Conservation (phyloP, 495 filamentous ascomycete genomes). For the Aspergillus bridgeri region DNA sequence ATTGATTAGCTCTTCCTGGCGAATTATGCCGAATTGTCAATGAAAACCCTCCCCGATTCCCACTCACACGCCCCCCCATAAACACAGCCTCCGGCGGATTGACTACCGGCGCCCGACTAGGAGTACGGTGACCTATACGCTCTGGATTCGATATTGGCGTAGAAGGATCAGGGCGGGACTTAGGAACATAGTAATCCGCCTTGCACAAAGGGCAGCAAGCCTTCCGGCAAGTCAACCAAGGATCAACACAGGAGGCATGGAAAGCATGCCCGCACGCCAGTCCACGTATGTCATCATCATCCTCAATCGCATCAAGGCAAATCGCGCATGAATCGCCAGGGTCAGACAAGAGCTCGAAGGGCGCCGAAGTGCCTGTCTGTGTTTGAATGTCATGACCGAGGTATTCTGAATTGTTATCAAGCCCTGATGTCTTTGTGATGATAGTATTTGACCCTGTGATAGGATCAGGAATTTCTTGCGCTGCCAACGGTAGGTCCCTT, state of each 20-base stretch:
- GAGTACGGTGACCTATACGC: constrained; percentile 25
- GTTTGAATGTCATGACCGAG: constrained; percentile 80
- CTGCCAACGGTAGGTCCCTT: neutral
- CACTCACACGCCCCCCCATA: constrained; percentile 20
- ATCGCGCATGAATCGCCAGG: constrained; percentile 97
- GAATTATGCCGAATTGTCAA: constrained; percentile 8
- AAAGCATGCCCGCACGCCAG: constrained; percentile 96
- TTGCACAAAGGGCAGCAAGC: constrained; percentile 98
- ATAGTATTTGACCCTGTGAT: neutral
- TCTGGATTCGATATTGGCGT: constrained; percentile 26
- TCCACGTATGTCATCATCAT: constrained; percentile 92
- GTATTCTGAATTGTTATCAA: constrained; percentile 38
- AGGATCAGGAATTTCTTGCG: constrained; percentile 8
- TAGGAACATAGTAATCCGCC: constrained; percentile 77
- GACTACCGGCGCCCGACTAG: constrained; percentile 11
- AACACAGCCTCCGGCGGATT: constrained; percentile 24
- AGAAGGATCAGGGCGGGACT: constrained; percentile 53
- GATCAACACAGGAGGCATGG: constrained; percentile 92
- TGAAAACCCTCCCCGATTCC: constrained; percentile 5
- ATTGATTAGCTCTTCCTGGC: neutral
- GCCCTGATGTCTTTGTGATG: neutral
- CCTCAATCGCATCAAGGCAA: constrained; percentile 89
- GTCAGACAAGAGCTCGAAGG: constrained; percentile 75
- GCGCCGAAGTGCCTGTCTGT: constrained; percentile 76
- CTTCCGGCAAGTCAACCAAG: constrained; percentile 88